phyloP scores from a whole-genome alignment of 768 basidiomycete species.

The Leucosporidium yakuticum region DNA sequence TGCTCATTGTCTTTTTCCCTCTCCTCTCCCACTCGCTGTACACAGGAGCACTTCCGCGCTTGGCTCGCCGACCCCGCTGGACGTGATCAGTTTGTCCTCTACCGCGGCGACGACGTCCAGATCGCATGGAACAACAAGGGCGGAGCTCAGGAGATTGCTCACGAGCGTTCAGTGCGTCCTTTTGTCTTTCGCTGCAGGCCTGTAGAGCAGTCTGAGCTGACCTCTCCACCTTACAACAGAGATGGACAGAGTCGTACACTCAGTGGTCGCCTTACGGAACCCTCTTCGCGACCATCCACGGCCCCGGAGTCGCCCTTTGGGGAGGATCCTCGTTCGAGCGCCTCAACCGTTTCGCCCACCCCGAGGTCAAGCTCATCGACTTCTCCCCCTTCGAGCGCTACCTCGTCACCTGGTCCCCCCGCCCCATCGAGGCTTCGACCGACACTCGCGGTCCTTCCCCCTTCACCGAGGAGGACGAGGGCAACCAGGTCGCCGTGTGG shows the following conservation, averaged over 20 bases:
- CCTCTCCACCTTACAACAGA: constrained; percentile 47
- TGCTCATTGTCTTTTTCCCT: not conserved
- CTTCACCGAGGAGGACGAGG: constrained; percentile 90
- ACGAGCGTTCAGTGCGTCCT: constrained; percentile 62
- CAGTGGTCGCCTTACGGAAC: constrained; percentile 96
- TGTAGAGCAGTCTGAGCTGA: constrained; percentile 7
- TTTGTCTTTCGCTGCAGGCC: constrained; percentile 2
- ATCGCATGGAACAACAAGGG: constrained; percentile 84
- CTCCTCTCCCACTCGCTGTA: not conserved
- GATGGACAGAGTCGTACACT: constrained; percentile 94
- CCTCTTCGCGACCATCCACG: constrained; percentile 86
- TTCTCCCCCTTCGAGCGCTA: constrained; percentile 97
- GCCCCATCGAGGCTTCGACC: constrained; percentile 67
- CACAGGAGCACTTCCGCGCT: constrained; percentile 87
- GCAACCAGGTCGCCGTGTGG: constrained; percentile 97
- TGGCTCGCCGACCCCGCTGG: constrained; percentile 91
- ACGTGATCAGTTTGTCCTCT: constrained; percentile 92
- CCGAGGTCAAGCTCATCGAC: constrained; percentile 88
- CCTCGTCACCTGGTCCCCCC: constrained; percentile 94
- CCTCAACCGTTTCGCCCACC: constrained; percentile 88
- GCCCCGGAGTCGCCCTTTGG: constrained; percentile 93
- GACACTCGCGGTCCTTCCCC: constrained; percentile 53
- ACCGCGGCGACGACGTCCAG: constrained; percentile 82
- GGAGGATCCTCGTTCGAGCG: constrained; percentile 85
- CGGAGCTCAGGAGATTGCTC: constrained; percentile 72